Percentiles rank a stretch among this genome's conserved stretches.
Conservation (phyloP, 106 monocot genomes). For the Apostasia shenzhenica region DNA sequence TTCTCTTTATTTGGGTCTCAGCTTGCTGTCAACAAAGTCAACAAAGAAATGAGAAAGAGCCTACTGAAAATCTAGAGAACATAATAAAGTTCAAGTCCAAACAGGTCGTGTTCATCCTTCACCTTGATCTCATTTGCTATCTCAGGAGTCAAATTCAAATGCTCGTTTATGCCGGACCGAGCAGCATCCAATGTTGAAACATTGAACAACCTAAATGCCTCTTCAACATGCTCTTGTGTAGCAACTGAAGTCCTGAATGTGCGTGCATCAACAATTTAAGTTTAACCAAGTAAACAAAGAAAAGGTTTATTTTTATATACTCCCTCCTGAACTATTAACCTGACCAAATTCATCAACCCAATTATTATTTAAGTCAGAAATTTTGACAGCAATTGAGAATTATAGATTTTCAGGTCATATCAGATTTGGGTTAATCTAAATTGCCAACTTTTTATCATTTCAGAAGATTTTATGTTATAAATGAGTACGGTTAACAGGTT, state of each 20-base stretch:
- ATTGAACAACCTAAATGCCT: slow-evolving; percentile 88
- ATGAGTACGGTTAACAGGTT: too few species aligned
- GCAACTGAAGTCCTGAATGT: slow-evolving; percentile 64
- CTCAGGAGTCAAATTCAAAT: slow-evolving; percentile 83
- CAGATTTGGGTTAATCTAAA: too few species aligned
- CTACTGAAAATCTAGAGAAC: neutral
- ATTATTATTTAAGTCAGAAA: too few species aligned
- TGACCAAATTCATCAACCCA: neutral
- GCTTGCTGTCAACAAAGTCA: slow-evolving; percentile 63
- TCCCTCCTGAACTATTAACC: too few species aligned
- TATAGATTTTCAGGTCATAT: too few species aligned
- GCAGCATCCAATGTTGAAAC: slow-evolving; percentile 98
- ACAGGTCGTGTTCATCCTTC: neutral
- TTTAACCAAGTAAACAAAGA: neutral
- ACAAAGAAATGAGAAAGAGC: neutral
- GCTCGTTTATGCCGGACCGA: slow-evolving; percentile 91
- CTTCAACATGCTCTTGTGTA: slow-evolving; percentile 93
- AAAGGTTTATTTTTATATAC: too few species aligned
- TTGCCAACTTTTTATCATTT: too few species aligned
- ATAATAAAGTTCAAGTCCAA: neutral
- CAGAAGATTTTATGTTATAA: too few species aligned
- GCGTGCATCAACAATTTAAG: neutral
- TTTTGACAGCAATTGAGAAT: too few species aligned
- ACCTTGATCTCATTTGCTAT: slow-evolving; percentile 99
- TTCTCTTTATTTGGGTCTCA: slow-evolving; percentile 83